Evolutionary conservation across 2,329 filamentous ascomycete species (phyloP).

Genomic region (Helotiales sp.): DNA sequence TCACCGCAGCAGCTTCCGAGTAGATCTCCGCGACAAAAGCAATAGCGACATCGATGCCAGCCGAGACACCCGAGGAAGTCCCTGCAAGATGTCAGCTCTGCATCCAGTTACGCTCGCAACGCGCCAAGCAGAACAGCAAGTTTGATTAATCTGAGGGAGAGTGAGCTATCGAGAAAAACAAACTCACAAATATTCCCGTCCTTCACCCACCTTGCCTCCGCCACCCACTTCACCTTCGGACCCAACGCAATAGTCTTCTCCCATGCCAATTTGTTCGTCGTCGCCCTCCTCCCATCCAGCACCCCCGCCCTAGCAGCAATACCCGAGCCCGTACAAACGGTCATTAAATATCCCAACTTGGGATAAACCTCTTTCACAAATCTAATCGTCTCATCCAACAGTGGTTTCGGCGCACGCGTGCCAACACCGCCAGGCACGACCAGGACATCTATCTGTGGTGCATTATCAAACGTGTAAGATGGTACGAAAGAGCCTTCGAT

Average conservation of each 20-base stretch:
- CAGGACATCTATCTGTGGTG: conserved; percentile 46
- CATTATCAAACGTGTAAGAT: conserved; percentile 32
- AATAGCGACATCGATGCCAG: conserved; percentile 65
- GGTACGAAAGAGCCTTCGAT: conserved; percentile 13
- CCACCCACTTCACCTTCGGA: conserved; percentile 62
- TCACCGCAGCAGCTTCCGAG: conserved; percentile 49
- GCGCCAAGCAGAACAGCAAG: too few relatives aligned
- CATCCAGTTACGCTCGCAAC: too few relatives aligned
- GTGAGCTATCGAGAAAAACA: neutral
- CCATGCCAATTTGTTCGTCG: conserved; percentile 69
- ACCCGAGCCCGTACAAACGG: conserved; percentile 69
- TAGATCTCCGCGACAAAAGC: conserved; percentile 61
- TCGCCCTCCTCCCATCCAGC: conserved; percentile 64
- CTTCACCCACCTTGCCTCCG: conserved; percentile 65
- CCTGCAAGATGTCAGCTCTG: neutral
- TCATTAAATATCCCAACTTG: conserved; percentile 56
- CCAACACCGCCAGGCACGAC: conserved; percentile 69
- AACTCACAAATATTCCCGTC: conserved; percentile 67
- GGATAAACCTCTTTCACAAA: conserved; percentile 54
- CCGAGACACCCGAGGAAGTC: conserved; percentile 65
- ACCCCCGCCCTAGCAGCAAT: conserved; percentile 63
- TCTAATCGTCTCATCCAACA: conserved; percentile 46
- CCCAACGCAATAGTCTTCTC: conserved; percentile 52
- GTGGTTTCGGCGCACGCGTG: conserved; percentile 44
- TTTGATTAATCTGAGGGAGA: too few relatives aligned